These are phyloP conservation scores for Acer yangbiense DNA, from an alignment of 345 rosid genomes.

Conservation along the genomic window DNA sequence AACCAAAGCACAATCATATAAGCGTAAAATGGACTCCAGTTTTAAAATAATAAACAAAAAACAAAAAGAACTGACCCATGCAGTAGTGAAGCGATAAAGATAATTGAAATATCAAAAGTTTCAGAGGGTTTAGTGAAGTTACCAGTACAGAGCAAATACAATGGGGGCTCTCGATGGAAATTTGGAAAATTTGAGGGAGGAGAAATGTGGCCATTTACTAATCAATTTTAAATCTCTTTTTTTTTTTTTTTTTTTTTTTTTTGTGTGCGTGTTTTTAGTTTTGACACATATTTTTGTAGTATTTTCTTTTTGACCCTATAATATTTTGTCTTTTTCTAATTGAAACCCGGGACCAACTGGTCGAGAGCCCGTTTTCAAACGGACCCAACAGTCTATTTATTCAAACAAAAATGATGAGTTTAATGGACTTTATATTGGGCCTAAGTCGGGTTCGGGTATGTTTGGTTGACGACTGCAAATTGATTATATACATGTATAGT, in stretches of 20 bases:
- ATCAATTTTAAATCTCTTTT: neutral
- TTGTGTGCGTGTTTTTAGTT: neutral
- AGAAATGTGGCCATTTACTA: neutral
- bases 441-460: too few species aligned
- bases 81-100: neutral
- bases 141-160: neutral
- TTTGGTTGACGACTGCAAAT: too few species aligned
- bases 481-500: too few species aligned
- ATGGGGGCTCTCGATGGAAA: conserved; percentile 7
- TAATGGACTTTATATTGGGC: too few species aligned
- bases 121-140: conserved; percentile 5
- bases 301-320: too few species aligned
- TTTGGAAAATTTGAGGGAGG: neutral
- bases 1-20: neutral
- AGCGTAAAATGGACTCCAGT: neutral
- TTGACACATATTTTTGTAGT: too few species aligned
- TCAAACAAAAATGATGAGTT: too few species aligned
- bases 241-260: neutral
- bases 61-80: neutral
- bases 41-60: neutral
- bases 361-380: too few species aligned
- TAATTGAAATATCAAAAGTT: neutral
- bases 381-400: too few species aligned
- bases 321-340: too few species aligned
- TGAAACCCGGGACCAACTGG: too few species aligned